Evolutionary conservation across 305 asterid genomes (phyloP).

Genomic region (Stenogyne calaminthoides): DNA sequence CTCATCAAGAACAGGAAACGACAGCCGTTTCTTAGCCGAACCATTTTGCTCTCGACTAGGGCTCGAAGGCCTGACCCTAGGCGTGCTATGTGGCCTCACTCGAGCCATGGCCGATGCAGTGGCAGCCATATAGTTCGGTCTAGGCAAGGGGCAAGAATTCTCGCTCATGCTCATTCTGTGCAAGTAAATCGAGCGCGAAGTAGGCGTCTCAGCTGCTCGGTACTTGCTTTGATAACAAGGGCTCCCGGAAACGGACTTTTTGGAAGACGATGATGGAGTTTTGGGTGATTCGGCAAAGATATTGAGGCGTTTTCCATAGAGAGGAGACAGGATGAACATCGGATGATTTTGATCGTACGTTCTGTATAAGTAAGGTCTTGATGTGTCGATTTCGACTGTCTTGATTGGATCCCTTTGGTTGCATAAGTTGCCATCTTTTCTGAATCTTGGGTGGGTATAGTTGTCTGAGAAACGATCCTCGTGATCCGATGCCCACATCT

Average conservation of each 20-base stretch:
- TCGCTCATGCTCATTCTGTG: constrained; percentile 40
- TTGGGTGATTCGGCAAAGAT: constrained; percentile 35
- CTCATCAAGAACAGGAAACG: constrained; percentile 45
- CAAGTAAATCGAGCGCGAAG: constrained; percentile 33
- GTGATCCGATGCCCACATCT: constrained; percentile 44
- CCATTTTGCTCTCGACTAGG: constrained; percentile 47
- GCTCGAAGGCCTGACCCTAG: constrained; percentile 56
- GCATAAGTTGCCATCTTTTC: constrained; percentile 43
- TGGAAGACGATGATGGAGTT: constrained; percentile 45
- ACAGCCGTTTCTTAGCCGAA: constrained; percentile 56
- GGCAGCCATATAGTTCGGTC: constrained; percentile 77
- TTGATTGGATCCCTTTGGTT: constrained; percentile 41
- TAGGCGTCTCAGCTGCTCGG: constrained; percentile 47
- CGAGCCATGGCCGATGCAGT: constrained; percentile 83
- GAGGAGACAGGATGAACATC: constrained; percentile 36
- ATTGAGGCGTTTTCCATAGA: constrained; percentile 23
- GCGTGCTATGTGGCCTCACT: constrained; percentile 61
- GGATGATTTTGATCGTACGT: constrained; percentile 26
- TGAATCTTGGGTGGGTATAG: constrained; percentile 19
- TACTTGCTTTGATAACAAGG: constrained; percentile 29
- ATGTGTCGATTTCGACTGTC: constrained; percentile 55
- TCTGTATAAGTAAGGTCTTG: constrained; percentile 37
- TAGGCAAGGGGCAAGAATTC: constrained; percentile 35
- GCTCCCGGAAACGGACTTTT: constrained; percentile 44
- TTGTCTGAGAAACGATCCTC: constrained; percentile 36